Conservation (phyloP, 1,284 basidiomycete species). For the Apiotrichum veenhuisii region DNA sequence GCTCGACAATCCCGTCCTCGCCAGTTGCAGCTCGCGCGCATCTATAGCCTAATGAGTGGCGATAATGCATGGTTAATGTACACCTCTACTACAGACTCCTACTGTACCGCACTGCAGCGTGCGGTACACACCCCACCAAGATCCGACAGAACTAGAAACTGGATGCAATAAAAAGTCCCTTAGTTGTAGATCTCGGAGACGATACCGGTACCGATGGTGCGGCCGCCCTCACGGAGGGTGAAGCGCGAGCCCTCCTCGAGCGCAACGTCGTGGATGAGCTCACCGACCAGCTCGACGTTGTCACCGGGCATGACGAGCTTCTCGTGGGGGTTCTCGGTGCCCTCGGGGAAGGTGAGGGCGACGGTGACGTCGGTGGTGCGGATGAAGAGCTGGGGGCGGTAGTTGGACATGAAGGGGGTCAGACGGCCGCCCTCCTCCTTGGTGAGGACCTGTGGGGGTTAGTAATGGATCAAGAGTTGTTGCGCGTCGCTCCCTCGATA, state of each 20-base stretch:
- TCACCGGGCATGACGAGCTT: slow-evolving; percentile 98
- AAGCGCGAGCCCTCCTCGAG: slow-evolving; percentile 92
- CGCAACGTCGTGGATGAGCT: slow-evolving; percentile 82
- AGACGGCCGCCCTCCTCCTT: slow-evolving; percentile 98
- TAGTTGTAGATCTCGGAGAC: slow-evolving; percentile 6
- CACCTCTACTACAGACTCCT: slow-evolving; percentile 7
- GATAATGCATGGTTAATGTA: slow-evolving; percentile 10
- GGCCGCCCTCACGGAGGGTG: slow-evolving; percentile 95
- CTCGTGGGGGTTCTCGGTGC: slow-evolving; percentile 60
- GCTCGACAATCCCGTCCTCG: no score
- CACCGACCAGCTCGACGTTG: slow-evolving; percentile 89
- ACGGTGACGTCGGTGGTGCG: slow-evolving; percentile 94
- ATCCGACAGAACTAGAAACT: no score
- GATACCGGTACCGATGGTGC: slow-evolving; percentile 72
- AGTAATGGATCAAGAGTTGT: not conserved
- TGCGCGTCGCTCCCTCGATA: no score
- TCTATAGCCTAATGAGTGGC: slow-evolving; percentile 6
- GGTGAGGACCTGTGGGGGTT: slow-evolving; percentile 59
- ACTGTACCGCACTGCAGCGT: not conserved
- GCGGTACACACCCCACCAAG: no score
- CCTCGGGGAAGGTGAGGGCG: slow-evolving; percentile 79
- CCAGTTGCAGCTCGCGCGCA: no score
- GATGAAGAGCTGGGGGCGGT: slow-evolving; percentile 93
- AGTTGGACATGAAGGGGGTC: slow-evolving; percentile 95
- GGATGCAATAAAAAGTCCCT: not conserved